Conservation (phyloP, 495 filamentous ascomycete genomes). For the Penicillium psychrofluorescens region DNA sequence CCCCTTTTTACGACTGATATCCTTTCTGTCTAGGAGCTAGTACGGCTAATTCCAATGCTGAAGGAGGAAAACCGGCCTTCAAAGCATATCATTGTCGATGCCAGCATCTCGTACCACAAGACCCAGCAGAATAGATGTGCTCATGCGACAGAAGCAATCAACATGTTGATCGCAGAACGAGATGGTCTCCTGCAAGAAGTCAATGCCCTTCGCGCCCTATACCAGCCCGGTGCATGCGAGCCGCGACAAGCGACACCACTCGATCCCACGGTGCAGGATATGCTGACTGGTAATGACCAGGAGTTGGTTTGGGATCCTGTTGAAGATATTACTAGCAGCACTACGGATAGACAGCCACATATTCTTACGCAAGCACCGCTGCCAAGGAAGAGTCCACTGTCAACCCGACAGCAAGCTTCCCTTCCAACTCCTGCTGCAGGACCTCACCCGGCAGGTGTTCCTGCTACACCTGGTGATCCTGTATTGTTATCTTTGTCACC, state of each 20-base stretch:
- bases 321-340: background rate
- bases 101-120: conserved; percentile 10
- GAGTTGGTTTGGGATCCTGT: background rate
- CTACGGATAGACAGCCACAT: background rate
- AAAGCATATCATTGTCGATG: conserved; percentile 12
- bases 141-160: background rate
- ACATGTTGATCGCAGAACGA: conserved; percentile 4
- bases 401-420: no score
- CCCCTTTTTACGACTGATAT: background rate
- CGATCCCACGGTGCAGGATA: conserved; percentile 5
- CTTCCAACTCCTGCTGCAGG: background rate
- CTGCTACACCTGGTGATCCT: no score
- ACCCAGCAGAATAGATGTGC: conserved; percentile 3
- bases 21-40: conserved; percentile 2
- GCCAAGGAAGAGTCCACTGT: no score
- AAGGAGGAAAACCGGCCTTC: conserved; percentile 7
- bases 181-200: conserved; percentile 6
- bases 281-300: background rate
- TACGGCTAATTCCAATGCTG: conserved; percentile 6
- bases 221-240: conserved; percentile 1
- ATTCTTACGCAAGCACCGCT: no score
- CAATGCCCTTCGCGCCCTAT: conserved; percentile 7
- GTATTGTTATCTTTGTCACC: no score
- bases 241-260: conserved; percentile 10
- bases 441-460: no score